Conservation (phyloP, 441 rosid genomes). For the Cnidoscolus chayamansa region DNA sequence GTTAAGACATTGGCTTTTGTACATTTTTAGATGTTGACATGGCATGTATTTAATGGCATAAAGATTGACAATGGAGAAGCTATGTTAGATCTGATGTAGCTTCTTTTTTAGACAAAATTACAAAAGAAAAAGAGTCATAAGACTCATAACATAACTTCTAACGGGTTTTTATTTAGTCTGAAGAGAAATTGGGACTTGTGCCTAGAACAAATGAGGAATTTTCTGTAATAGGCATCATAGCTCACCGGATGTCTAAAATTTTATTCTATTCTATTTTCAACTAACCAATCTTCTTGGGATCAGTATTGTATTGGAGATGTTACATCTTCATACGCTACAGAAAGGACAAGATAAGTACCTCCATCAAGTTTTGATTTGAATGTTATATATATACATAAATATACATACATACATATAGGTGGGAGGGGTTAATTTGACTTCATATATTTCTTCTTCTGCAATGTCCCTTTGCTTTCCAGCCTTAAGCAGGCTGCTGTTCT, state of each 20-base stretch:
- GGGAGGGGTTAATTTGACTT: neutral
- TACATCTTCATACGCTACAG: neutral
- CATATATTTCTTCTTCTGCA: neutral
- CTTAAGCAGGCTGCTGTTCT: neutral
- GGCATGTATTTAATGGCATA: no score
- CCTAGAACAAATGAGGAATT: neutral
- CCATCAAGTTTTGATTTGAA: neutral
- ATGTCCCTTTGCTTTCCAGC: neutral
- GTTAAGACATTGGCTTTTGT: neutral
- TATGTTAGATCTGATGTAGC: conserved; percentile 1
- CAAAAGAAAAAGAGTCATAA: no score
- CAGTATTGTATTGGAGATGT: neutral
- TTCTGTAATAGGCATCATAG: no score
- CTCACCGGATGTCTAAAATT: no score
- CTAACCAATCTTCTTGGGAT: neutral
- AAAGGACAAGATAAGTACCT: neutral
- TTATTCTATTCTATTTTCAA: neutral
- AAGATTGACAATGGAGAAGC: neutral
- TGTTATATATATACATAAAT: neutral
- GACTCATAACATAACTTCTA: neutral
- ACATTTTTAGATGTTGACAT: neutral
- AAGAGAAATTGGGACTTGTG: neutral
- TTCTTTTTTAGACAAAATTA: neutral
- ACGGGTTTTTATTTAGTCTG: neutral
- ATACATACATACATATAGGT: no score